A percentile compares a stretch with the other conserved stretches of the same genome.
Conservation (phyloP, 1,284 basidiomycete species). For the Apiotrichum gamsii region DNA sequence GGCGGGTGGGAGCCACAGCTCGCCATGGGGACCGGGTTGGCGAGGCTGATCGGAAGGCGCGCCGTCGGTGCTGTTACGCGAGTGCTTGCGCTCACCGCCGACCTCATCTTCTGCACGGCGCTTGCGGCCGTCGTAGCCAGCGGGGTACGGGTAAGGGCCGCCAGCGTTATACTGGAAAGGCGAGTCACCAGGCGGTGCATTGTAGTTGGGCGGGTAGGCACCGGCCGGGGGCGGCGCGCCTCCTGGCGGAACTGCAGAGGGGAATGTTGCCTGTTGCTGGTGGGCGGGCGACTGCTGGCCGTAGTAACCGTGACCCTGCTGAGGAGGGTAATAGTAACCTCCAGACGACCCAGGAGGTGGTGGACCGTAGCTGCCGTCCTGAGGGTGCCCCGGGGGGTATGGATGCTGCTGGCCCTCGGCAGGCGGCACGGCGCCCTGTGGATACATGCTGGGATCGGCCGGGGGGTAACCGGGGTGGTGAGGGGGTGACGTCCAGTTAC, state of each 20-base stretch:
- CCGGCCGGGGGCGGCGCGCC: constrained; percentile 8
- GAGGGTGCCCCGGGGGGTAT: constrained; percentile 15
- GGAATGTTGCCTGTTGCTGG: constrained; percentile 10
- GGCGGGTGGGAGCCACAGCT: constrained; percentile 39
- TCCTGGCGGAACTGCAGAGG: constrained; percentile 1
- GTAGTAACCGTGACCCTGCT: constrained; percentile 21
- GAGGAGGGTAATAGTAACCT: constrained; percentile 25
- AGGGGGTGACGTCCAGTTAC: constrained; percentile 35
- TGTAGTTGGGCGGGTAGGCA: constrained; percentile 13
- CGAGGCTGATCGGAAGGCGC: constrained; percentile 7
- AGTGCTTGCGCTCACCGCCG: constrained; percentile 19
- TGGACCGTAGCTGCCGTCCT: constrained; percentile 22
- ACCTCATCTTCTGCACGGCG: constrained; percentile 31
- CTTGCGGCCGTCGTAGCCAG: constrained; percentile 32
- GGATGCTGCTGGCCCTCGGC: constrained; percentile 21
- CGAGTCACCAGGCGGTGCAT: constrained; percentile 29
- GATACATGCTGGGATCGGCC: constrained; percentile 28
- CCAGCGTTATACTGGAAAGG: constrained; percentile 44
- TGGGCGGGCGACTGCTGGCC: constrained; percentile 18
- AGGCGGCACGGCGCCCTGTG: constrained; percentile 13
- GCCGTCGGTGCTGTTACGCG: constrained; percentile 6
- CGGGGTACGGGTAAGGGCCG: constrained; percentile 18
- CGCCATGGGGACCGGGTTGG: constrained; percentile 9
- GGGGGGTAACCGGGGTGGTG: constrained; percentile 25
- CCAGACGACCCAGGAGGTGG: constrained; percentile 28